Evolutionary conservation across 2,329 filamentous ascomycete genomes (phyloP).

Genomic region (Calonectria pseudoturangicola): DNA sequence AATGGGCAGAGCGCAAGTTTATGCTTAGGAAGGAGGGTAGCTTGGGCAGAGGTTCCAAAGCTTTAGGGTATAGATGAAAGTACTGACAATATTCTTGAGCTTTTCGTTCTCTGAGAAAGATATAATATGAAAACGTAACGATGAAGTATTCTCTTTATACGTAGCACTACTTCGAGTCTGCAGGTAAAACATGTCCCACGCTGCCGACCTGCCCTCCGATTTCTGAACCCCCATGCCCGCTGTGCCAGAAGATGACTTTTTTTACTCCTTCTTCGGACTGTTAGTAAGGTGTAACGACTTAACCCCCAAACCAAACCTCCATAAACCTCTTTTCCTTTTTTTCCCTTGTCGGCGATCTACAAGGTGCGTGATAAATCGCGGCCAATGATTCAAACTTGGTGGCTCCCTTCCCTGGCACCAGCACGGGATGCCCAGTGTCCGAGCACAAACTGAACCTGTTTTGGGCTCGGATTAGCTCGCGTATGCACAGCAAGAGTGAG

Average conservation of each 20-base stretch:
- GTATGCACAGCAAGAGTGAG: not conserved
- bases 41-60: not conserved
- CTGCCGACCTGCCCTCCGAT: not conserved
- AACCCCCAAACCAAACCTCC: not conserved
- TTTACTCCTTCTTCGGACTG: not conserved
- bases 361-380: conserved; percentile 4
- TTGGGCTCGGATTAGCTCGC: not conserved
- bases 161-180: not conserved
- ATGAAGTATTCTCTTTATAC: not conserved
- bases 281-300: not conserved
- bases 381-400: not conserved
- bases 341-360: conserved; percentile 6
- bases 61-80: not conserved
- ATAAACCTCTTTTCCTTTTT: not conserved
- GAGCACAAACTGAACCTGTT: not conserved
- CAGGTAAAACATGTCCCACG: conserved; percentile 7
- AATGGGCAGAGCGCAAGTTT: not conserved
- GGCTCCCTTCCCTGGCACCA: not conserved
- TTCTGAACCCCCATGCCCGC: not conserved
- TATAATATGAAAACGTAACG: not conserved
- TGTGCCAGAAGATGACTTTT: not conserved
- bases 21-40: not conserved
- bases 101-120: not conserved
- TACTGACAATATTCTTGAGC: not conserved
- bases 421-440: not conserved